Conservation (phyloP, 805 yeast genomes). For the Hanseniaspora meyeri region DNA sequence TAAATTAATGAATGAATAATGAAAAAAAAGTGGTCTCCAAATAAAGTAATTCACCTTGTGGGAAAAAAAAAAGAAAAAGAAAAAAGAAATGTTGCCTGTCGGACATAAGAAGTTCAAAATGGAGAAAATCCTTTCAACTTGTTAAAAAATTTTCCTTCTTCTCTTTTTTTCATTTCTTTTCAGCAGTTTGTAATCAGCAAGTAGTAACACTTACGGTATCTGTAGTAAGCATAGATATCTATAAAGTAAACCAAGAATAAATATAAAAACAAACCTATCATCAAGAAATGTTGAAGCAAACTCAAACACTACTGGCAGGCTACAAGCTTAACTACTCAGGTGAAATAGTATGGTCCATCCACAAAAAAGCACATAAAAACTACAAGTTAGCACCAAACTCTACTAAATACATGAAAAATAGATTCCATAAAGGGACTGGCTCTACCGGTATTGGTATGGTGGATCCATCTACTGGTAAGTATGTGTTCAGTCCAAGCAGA, state of each 20-base stretch:
- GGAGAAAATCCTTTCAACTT: background rate
- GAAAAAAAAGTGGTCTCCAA: background rate
- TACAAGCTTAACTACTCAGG: slow-evolving; percentile 12
- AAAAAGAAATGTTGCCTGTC: background rate
- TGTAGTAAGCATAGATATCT: too few species aligned
- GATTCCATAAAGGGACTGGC: slow-evolving; percentile 90
- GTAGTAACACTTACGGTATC: too few species aligned
- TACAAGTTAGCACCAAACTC: slow-evolving; percentile 41
- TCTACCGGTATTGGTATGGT: slow-evolving; percentile 78
- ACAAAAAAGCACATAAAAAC: slow-evolving; percentile 9
- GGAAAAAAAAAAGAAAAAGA: background rate
- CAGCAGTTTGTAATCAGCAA: too few species aligned
- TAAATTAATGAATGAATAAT: too few species aligned
- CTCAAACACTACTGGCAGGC: slow-evolving; percentile 9
- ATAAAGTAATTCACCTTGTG: background rate
- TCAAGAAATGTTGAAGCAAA: slow-evolving; percentile 1
- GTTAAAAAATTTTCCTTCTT: background rate
- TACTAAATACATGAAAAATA: slow-evolving; percentile 88
- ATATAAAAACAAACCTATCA: background rate
- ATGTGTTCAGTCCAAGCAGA: slow-evolving; percentile 66
- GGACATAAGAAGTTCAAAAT: background rate
- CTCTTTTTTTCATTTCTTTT: background rate
- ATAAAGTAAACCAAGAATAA: background rate
- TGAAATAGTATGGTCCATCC: slow-evolving; percentile 11
- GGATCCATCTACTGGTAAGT: slow-evolving; percentile 53